phyloP scores from a whole-genome alignment of 805 yeast species.

The Yarrowia osloensis region DNA sequence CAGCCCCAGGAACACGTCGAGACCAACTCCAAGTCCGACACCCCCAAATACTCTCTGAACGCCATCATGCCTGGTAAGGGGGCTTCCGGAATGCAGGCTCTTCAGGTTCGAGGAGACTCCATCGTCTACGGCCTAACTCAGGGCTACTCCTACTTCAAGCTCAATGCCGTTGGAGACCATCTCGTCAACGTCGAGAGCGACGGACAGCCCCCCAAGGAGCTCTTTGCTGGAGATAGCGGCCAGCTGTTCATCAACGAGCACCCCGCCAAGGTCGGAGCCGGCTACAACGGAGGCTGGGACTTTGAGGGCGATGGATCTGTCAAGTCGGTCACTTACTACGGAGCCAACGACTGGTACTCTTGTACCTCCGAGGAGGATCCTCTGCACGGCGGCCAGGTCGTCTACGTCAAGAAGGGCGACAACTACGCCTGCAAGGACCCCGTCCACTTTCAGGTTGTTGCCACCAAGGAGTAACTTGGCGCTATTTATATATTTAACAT shows the following conservation, averaged over 20 bases:
- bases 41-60: neutral
- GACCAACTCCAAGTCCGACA: neutral
- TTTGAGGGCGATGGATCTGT: conserved; percentile 1
- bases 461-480: neutral
- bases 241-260: neutral
- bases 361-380: neutral
- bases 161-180: neutral
- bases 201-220: neutral
- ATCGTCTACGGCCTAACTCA: neutral
- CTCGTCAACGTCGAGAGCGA: neutral
- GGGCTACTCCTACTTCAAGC: neutral
- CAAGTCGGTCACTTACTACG: neutral
- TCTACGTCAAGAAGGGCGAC: neutral
- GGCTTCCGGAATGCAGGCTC: neutral
- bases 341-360: neutral
- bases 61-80: neutral
- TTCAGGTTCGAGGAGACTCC: neutral
- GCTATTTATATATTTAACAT: neutral
- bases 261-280: neutral
- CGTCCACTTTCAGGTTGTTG: neutral
- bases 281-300: neutral
- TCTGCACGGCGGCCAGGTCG: neutral
- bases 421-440: neutral
- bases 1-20: neutral
- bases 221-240: neutral